Evolutionary conservation across 2,329 filamentous ascomycete species (phyloP).

Genomic region (Fusarium bulbicola): DNA sequence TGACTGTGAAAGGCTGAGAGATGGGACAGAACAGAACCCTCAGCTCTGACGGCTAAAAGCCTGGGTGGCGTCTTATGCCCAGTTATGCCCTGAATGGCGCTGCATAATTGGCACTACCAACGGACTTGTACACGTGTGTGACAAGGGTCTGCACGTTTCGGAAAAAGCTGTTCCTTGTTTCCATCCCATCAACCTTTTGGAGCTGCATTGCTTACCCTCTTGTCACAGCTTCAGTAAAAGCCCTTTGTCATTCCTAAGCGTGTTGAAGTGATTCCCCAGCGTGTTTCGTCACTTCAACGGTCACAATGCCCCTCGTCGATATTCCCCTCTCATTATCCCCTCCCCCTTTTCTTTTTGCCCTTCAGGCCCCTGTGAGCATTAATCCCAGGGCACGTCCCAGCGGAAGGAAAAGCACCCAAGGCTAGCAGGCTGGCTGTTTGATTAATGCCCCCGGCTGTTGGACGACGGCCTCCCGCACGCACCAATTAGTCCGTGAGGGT

Average conservation of each 20-base stretch:
- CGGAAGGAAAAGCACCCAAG: slow-evolving; percentile 29
- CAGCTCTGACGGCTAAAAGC: slow-evolving; percentile 11
- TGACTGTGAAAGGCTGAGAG: slow-evolving; percentile 18
- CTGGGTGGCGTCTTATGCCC: slow-evolving; percentile 24
- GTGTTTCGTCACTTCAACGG: slow-evolving; percentile 31
- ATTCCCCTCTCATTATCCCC: slow-evolving; percentile 13
- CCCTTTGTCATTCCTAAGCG: neutral
- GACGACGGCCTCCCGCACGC: slow-evolving; percentile 38
- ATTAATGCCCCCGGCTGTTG: slow-evolving; percentile 40
- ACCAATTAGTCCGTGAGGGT: slow-evolving; percentile 27
- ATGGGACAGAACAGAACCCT: slow-evolving; percentile 7
- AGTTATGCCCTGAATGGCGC: slow-evolving; percentile 30
- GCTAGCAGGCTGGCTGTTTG: slow-evolving; percentile 40
- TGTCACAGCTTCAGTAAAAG: slow-evolving; percentile 1
- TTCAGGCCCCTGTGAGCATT: slow-evolving; percentile 27
- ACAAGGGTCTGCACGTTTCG: slow-evolving; percentile 37
- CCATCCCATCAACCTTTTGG: slow-evolving; percentile 16
- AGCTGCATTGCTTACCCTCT: neutral
- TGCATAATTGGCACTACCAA: slow-evolving; percentile 27
- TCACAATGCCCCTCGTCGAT: slow-evolving; percentile 15
- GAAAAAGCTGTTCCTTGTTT: slow-evolving; percentile 26
- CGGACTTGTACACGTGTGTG: slow-evolving; percentile 37
- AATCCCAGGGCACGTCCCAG: slow-evolving; percentile 36
- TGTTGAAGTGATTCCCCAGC: neutral
- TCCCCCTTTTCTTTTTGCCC: slow-evolving; percentile 25